Evolutionary conservation across 306 rosid genomes (phyloP).

Genomic region (Vigna trinervia): DNA sequence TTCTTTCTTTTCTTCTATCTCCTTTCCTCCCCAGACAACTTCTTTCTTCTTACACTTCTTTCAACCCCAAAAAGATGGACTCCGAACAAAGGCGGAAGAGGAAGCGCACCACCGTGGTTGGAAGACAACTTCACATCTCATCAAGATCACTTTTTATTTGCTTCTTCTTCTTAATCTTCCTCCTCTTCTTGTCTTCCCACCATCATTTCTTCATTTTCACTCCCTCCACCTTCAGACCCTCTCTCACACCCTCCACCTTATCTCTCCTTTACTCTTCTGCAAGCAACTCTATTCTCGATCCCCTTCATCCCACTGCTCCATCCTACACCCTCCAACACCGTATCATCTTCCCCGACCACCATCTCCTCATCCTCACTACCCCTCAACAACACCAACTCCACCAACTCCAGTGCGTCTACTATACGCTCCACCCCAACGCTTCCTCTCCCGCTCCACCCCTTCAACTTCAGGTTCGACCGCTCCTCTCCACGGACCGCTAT

Average conservation of each 20-base stretch:
- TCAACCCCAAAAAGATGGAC: constrained; percentile 57
- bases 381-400: constrained; percentile 23
- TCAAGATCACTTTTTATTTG: constrained; percentile 69
- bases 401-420: constrained; percentile 70
- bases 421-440: constrained; percentile 37
- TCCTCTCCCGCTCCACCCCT: constrained; percentile 31
- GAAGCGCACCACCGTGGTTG: constrained; percentile 47
- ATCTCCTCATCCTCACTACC: constrained; percentile 55
- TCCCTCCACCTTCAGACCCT: constrained; percentile 59
- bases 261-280: constrained; percentile 63
- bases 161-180: constrained; percentile 60
- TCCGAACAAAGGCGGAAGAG: constrained; percentile 71
- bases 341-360: constrained; percentile 73
- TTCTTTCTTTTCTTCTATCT: constrained; percentile 14
- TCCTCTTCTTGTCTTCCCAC: constrained; percentile 59
- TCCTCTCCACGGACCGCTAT: constrained; percentile 61
- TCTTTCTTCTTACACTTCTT: not conserved
- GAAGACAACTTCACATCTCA: constrained; percentile 35
- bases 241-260: constrained; percentile 60
- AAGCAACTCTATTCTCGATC: constrained; percentile 64
- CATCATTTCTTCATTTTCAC: constrained; percentile 45
- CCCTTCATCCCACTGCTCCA: constrained; percentile 44
- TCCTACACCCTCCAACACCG: constrained; percentile 60
- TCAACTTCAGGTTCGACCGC: constrained; percentile 50
- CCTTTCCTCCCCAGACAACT: not conserved